phyloP scores from a whole-genome alignment of 2,329 filamentous ascomycete species.

The Arthroderma sp. region DNA sequence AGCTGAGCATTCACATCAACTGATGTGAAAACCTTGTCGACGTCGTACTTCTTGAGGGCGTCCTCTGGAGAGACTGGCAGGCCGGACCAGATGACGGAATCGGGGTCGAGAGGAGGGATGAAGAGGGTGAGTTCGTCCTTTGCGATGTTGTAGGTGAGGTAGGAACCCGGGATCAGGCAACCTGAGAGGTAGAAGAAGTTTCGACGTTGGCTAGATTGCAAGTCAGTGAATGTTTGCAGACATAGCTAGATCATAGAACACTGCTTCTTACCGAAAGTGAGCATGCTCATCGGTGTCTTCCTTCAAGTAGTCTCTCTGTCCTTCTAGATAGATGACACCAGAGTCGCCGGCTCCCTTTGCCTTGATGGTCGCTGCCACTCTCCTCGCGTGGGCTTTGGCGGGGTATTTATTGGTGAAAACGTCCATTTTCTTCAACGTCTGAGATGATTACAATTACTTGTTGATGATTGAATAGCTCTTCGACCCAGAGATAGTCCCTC shows the following conservation, averaged over 20 bases:
- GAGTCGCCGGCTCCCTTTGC: slow-evolving; percentile 48
- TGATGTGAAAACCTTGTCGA: slow-evolving; percentile 62
- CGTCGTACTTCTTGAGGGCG: slow-evolving; percentile 63
- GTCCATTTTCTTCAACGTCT: slow-evolving; percentile 5
- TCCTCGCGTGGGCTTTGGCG: slow-evolving; percentile 71
- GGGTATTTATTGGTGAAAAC: slow-evolving; percentile 53
- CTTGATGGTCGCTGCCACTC: slow-evolving; percentile 67
- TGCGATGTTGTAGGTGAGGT: slow-evolving; percentile 66
- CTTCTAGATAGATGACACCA: slow-evolving; percentile 79
- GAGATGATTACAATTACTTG: no score
- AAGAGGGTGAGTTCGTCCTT: slow-evolving; percentile 67
- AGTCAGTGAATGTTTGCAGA: neutral
- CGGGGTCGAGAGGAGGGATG: slow-evolving; percentile 77
- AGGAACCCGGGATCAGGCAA: slow-evolving; percentile 66
- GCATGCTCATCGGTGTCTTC: slow-evolving; percentile 81
- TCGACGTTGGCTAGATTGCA: slow-evolving; percentile 49
- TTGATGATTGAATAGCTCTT: no score
- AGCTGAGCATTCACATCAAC: slow-evolving; percentile 65
- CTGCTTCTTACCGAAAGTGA: slow-evolving; percentile 55
- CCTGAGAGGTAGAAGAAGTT: slow-evolving; percentile 94
- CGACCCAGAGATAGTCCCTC: no score
- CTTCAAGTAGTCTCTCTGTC: slow-evolving; percentile 62
- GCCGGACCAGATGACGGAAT: slow-evolving; percentile 85
- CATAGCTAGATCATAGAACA: neutral
- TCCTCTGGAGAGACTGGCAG: slow-evolving; percentile 66